phyloP scores from a whole-genome alignment of 2,329 filamentous ascomycete genomes.

The Tolypocladium tundrense region DNA sequence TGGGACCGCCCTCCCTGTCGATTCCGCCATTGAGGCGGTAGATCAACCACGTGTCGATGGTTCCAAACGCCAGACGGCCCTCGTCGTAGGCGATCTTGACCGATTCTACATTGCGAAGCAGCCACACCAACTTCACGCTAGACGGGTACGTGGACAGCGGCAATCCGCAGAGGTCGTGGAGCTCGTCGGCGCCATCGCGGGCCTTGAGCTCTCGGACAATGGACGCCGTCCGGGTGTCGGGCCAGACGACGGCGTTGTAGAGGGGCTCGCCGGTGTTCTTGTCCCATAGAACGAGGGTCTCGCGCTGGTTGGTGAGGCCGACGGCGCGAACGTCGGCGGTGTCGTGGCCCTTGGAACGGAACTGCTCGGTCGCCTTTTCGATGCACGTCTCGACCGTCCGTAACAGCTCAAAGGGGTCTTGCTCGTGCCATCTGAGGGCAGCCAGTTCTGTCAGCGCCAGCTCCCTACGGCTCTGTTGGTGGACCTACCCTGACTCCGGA shows the following conservation, averaged over 20 bases:
- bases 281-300: slow-evolving; percentile 83
- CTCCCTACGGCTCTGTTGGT: slow-evolving; percentile 19
- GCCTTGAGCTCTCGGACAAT: slow-evolving; percentile 69
- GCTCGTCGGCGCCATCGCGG: slow-evolving; percentile 54
- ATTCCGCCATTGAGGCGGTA: slow-evolving; percentile 72
- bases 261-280: slow-evolving; percentile 67
- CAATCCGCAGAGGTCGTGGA: slow-evolving; percentile 65
- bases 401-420: slow-evolving; percentile 70
- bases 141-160: slow-evolving; percentile 85
- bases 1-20: slow-evolving; percentile 39
- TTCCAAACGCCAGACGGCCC: slow-evolving; percentile 70
- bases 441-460: slow-evolving; percentile 2
- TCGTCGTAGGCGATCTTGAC: slow-evolving; percentile 69
- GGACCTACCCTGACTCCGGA: slow-evolving; percentile 63
- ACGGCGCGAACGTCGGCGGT: slow-evolving; percentile 62
- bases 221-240: slow-evolving; percentile 65
- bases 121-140: slow-evolving; percentile 76
- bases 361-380: slow-evolving; percentile 61
- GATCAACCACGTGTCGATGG: slow-evolving; percentile 80
- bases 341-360: slow-evolving; percentile 58
- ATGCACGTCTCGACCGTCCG: slow-evolving; percentile 70
- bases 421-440: slow-evolving; percentile 72
- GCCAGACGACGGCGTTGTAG: slow-evolving; percentile 82
- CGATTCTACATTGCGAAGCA: slow-evolving; percentile 58
- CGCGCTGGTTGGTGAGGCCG: slow-evolving; percentile 84